Conservation (phyloP, 768 basidiomycete genomes). For the Kwoniella sp. region DNA sequence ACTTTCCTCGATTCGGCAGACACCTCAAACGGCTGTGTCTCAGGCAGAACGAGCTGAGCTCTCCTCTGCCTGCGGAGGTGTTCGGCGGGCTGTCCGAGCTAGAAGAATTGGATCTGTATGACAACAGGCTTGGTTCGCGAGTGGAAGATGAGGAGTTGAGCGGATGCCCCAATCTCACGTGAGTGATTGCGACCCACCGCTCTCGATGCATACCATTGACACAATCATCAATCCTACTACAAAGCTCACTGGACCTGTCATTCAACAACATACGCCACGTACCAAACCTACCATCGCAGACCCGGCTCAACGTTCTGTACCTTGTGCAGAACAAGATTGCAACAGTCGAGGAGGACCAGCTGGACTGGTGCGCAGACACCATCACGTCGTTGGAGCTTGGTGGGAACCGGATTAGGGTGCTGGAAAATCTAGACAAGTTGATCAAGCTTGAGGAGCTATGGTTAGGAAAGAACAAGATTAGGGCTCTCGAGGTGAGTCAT, state of each 20-base stretch:
- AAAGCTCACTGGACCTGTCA: conserved; percentile 80
- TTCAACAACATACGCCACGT: conserved; percentile 75
- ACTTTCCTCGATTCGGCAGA: conserved; percentile 61
- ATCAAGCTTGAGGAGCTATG: conserved; percentile 86
- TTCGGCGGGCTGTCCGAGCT: conserved; percentile 65
- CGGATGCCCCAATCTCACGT: conserved; percentile 50
- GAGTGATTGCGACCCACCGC: conserved; percentile 12
- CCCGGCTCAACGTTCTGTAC: conserved; percentile 67
- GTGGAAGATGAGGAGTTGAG: conserved; percentile 62
- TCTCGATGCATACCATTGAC: not conserved
- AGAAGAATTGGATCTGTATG: conserved; percentile 91
- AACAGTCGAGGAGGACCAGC: conserved; percentile 59
- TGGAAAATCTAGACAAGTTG: conserved; percentile 76
- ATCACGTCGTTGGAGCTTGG: conserved; percentile 85
- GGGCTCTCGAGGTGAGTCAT: conserved; percentile 67
- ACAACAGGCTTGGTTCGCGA: conserved; percentile 80
- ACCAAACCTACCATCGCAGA: conserved; percentile 55
- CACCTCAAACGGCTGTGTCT: conserved; percentile 72
- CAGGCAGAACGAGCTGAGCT: conserved; percentile 75
- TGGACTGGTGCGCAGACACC: conserved; percentile 58
- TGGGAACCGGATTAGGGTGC: conserved; percentile 87
- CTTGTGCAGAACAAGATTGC: conserved; percentile 95
- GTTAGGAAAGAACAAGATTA: conserved; percentile 97
- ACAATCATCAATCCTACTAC: not conserved
- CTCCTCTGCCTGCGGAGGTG: conserved; percentile 63